Evolutionary conservation across 495 filamentous ascomycete genomes (phyloP).

Genomic region (Neurospora africana): DNA sequence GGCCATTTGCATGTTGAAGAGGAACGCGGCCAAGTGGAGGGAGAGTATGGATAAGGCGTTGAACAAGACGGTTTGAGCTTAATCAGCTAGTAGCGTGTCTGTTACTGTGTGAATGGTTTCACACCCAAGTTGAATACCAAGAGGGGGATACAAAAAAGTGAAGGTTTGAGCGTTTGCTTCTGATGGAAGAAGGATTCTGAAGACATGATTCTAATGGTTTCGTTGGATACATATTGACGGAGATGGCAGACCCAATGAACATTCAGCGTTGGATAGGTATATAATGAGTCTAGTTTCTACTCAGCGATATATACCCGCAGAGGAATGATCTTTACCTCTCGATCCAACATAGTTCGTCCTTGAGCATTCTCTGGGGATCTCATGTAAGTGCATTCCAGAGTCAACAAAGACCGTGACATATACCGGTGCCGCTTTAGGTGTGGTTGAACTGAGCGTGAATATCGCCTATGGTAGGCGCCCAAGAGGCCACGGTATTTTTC

Average conservation of each 20-base stretch:
- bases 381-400: not conserved
- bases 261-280: not conserved
- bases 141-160: not conserved
- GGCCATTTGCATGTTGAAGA: constrained; percentile 57
- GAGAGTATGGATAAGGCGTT: constrained; percentile 47
- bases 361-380: not conserved
- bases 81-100: not conserved
- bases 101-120: not conserved
- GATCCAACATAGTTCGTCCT: not conserved
- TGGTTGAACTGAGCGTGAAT: not conserved
- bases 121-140: not conserved
- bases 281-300: not conserved
- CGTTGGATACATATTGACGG: not conserved
- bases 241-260: not conserved
- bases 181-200: not conserved
- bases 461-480: not conserved
- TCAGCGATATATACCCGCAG: not conserved
- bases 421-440: not conserved
- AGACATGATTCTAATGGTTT: not conserved
- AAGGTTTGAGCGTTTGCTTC: not conserved
- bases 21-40: constrained; percentile 58
- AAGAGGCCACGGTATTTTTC: not conserved
- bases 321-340: not conserved
- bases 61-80: constrained; percentile 2
- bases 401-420: not conserved